Percentiles rank a stretch among this genome's conserved stretches.
Evolutionary conservation across 768 basidiomycete genomes (phyloP).

Genomic region (Tricholoma matsutake): DNA sequence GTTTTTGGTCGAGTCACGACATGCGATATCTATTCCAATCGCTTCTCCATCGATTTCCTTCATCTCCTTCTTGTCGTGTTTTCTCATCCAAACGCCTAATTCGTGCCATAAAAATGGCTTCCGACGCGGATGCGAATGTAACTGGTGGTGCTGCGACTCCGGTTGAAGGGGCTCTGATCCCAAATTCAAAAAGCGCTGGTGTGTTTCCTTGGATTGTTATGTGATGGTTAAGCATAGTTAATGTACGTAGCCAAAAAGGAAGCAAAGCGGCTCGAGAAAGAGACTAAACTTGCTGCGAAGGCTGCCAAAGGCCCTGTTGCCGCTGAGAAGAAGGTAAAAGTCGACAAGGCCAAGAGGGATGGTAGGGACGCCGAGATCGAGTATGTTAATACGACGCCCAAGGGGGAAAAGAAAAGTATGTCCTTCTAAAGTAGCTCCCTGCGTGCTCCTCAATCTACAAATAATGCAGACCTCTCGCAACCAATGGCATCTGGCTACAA

Average conservation of each 20-base stretch:
- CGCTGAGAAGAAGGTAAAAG: conserved; percentile 70
- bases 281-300: conserved; percentile 74
- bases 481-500: conserved; percentile 95
- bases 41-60: conserved; percentile 4
- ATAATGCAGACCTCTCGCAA: conserved; percentile 65
- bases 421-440: neutral
- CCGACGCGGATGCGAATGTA: neutral
- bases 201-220: neutral
- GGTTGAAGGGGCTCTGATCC: conserved; percentile 28
- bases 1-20: conserved; percentile 14
- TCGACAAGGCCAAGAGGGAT: conserved; percentile 68
- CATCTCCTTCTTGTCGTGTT: neutral
- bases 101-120: neutral
- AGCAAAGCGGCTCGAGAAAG: conserved; percentile 77
- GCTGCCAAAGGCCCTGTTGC: conserved; percentile 46
- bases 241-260: conserved; percentile 69
- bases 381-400: conserved; percentile 89
- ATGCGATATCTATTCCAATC: conserved; percentile 13
- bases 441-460: neutral
- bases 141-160: conserved; percentile 4
- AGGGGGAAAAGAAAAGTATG: conserved; percentile 92
- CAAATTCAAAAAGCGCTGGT: conserved; percentile 45
- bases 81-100: conserved; percentile 1
- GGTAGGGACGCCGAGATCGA: conserved; percentile 56
- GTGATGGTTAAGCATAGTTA: neutral